Evolutionary conservation across 2,329 filamentous ascomycete species (phyloP).

Genomic region (Botrytis medusae): DNA sequence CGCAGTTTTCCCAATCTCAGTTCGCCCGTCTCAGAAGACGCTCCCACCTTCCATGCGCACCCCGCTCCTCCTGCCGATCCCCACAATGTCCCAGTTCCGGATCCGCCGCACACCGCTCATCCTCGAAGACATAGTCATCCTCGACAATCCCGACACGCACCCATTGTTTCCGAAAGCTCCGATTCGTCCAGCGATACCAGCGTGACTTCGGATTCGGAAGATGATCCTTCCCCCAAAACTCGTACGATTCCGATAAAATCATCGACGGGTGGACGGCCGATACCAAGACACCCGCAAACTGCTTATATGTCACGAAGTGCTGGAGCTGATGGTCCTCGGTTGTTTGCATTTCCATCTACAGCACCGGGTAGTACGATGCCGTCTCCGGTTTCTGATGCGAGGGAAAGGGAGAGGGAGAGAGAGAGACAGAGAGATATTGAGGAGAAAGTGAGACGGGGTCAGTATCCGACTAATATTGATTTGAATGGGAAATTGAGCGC

Average conservation of each 20-base stretch:
- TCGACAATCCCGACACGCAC: constrained; percentile 32
- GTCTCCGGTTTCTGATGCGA: constrained; percentile 19
- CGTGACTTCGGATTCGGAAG: constrained; percentile 16
- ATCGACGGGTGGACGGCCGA: neutral
- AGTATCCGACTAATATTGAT: constrained; percentile 35
- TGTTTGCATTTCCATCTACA: constrained; percentile 4
- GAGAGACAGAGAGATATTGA: constrained; percentile 34
- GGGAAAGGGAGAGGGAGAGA: constrained; percentile 32
- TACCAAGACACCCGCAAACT: constrained; percentile 6
- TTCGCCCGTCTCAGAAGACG: constrained; percentile 29
- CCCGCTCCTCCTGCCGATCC: neutral
- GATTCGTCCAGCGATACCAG: constrained; percentile 4
- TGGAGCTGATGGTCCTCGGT: neutral
- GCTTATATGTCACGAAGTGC: constrained; percentile 7
- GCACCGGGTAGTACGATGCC: constrained; percentile 13
- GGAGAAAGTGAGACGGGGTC: constrained; percentile 29
- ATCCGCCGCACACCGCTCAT: constrained; percentile 21
- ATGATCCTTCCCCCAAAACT: constrained; percentile 18
- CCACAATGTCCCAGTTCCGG: neutral
- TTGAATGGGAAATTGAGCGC: constrained; percentile 36
- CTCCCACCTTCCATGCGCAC: constrained; percentile 32
- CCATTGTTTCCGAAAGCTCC: constrained; percentile 10
- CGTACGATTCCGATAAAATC: constrained; percentile 1
- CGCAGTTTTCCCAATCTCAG: constrained; percentile 36
- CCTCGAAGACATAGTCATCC: constrained; percentile 52